A percentile compares a stretch with the other conserved stretches of the same genome.
phyloP scores from a whole-genome alignment of 768 basidiomycete species.

The Porphyrellus cyaneotinctus region DNA sequence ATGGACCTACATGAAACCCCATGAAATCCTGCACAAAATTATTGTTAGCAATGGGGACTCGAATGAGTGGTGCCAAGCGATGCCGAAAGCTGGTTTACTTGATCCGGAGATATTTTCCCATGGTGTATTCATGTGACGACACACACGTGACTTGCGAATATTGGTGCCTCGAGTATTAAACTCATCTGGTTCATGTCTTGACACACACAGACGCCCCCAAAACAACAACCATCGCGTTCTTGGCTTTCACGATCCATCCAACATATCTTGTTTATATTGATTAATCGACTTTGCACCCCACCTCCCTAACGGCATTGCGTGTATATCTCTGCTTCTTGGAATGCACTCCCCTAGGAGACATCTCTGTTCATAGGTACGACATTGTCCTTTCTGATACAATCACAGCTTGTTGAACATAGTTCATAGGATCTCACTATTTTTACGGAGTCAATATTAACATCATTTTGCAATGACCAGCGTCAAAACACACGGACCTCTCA shows the following conservation, averaged over 20 bases:
- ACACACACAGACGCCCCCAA: constrained; percentile 10
- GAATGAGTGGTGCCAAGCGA: no score
- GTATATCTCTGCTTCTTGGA: constrained; percentile 20
- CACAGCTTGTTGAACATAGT: background rate
- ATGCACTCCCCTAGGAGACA: constrained; percentile 17
- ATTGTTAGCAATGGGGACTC: no score
- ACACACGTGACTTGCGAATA: constrained; percentile 23
- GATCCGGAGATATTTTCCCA: constrained; percentile 15
- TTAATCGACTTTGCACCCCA: constrained; percentile 7
- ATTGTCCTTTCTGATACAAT: background rate
- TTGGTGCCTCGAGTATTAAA: constrained; percentile 12
- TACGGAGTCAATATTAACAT: constrained; percentile 6
- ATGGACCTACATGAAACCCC: no score
- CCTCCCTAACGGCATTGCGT: constrained; percentile 7
- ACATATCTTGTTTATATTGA: constrained; percentile 25
- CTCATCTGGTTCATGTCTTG: constrained; percentile 22
- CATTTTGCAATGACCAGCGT: constrained; percentile 20
- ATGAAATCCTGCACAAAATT: no score
- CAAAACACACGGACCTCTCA: constrained; percentile 14
- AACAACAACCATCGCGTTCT: constrained; percentile 7
- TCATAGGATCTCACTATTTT: constrained; percentile 11
- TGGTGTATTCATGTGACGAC: constrained; percentile 2
- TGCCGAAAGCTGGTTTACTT: background rate
- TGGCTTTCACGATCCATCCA: constrained; percentile 9
- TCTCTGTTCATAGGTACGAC: constrained; percentile 24